These are phyloP conservation scores for Syncephalastrum sp. DNA, from an alignment of 371 early-diverging fungal species.

Conservation along the genomic window DNA sequence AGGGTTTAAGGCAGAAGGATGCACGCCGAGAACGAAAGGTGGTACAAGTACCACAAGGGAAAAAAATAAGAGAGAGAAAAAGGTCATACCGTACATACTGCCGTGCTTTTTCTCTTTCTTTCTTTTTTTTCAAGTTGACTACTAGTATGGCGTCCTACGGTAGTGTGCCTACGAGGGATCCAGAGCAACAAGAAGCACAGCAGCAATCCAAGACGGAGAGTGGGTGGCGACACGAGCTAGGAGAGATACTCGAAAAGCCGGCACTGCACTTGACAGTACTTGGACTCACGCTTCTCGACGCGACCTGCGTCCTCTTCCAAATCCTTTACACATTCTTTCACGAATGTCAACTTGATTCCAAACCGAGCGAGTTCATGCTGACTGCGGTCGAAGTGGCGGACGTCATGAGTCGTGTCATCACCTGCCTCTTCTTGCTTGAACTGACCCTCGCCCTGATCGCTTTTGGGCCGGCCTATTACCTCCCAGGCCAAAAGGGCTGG, in stretches of 20 bases:
- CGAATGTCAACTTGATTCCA: conserved; percentile 16
- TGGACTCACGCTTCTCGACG: conserved; percentile 32
- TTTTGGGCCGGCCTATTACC: conserved; percentile 43
- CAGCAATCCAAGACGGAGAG: conserved; percentile 4
- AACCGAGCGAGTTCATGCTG: conserved; percentile 11
- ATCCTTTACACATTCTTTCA: conserved; percentile 30
- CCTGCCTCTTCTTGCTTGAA: conserved; percentile 41
- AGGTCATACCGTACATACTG: too few relatives aligned
- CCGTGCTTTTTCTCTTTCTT: too few relatives aligned
- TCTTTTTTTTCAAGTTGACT: too few relatives aligned
- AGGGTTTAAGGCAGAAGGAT: too few relatives aligned
- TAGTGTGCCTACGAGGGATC: conserved; percentile 10
- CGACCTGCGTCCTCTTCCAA: conserved; percentile 33
- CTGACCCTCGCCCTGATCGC: conserved; percentile 30
- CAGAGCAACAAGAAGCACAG: conserved; percentile 1
- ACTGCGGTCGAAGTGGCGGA: conserved; percentile 32
- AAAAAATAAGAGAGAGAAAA: too few relatives aligned
- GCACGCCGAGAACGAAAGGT: too few relatives aligned
- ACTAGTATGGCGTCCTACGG: conserved; percentile 20
- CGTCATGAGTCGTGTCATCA: conserved; percentile 28
- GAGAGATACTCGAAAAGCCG: conserved; percentile 35
- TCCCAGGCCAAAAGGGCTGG: conserved; percentile 46
- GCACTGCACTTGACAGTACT: conserved; percentile 32
- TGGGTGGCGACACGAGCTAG: conserved; percentile 35
- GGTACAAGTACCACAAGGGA: too few relatives aligned